These are phyloP conservation scores for Myxozyma monticola DNA, from an alignment of 805 yeast genomes.

Conservation along the genomic window DNA sequence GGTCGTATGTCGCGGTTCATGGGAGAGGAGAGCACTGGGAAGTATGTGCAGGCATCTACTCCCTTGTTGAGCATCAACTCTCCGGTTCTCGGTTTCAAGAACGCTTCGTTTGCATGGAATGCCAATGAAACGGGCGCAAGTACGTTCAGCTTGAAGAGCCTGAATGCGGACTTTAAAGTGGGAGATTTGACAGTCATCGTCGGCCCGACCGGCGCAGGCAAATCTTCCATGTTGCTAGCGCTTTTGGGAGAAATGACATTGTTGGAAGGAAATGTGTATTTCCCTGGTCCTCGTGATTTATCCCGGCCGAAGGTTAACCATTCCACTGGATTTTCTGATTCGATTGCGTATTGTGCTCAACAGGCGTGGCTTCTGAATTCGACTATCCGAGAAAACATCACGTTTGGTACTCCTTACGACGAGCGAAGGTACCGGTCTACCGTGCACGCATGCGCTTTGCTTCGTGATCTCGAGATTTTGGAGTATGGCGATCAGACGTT, in stretches of 20 bases:
- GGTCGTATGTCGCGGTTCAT: slow-evolving; percentile 77
- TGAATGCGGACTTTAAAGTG: slow-evolving; percentile 60
- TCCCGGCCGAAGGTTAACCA: slow-evolving; percentile 62
- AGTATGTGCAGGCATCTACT: slow-evolving; percentile 68
- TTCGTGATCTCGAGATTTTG: slow-evolving; percentile 80
- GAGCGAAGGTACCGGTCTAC: slow-evolving; percentile 74
- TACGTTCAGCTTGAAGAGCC: slow-evolving; percentile 64
- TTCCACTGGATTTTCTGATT: slow-evolving; percentile 76
- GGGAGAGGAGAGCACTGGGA: slow-evolving; percentile 72
- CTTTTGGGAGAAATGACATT: slow-evolving; percentile 77
- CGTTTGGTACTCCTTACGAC: slow-evolving; percentile 77
- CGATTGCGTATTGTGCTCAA: slow-evolving; percentile 46
- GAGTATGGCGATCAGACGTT: slow-evolving; percentile 89
- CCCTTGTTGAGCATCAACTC: slow-evolving; percentile 44
- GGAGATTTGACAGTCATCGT: slow-evolving; percentile 77
- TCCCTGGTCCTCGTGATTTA: slow-evolving; percentile 69
- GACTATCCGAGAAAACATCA: slow-evolving; percentile 77
- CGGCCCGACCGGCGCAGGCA: slow-evolving; percentile 89
- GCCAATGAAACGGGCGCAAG: slow-evolving; percentile 39
- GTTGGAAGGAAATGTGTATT: slow-evolving; percentile 60
- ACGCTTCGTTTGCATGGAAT: slow-evolving; percentile 77
- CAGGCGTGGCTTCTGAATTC: slow-evolving; percentile 94
- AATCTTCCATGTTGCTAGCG: slow-evolving; percentile 78
- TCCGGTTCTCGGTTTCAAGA: slow-evolving; percentile 65
- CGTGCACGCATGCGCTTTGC: slow-evolving; percentile 81